phyloP scores from a whole-genome alignment of 805 yeast genomes.

The Candida yuanshanica region DNA sequence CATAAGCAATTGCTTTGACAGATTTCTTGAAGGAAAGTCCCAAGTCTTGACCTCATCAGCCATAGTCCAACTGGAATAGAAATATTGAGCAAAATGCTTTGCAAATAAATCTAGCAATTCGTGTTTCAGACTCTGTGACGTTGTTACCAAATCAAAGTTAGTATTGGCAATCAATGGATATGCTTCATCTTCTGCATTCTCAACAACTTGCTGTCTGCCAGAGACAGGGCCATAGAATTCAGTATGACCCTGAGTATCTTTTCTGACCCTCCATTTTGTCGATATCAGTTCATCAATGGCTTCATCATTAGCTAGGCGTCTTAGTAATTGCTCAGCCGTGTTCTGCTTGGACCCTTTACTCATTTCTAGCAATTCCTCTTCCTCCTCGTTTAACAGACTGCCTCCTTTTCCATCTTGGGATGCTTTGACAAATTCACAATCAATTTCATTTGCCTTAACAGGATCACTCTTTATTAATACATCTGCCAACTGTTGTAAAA shows the following conservation, averaged over 20 bases:
- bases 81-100: conserved; percentile 23
- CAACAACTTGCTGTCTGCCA: conserved; percentile 27
- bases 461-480: conserved; percentile 22
- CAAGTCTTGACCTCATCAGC: conserved; percentile 22
- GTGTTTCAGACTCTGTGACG: conserved; percentile 1
- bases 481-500: conserved; percentile 22
- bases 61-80: conserved; percentile 18
- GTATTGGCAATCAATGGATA: neutral
- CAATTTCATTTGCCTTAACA: conserved; percentile 9
- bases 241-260: conserved; percentile 22
- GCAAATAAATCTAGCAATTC: conserved; percentile 18
- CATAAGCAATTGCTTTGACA: conserved; percentile 25
- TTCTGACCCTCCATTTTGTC: conserved; percentile 29
- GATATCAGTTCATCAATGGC: conserved; percentile 29
- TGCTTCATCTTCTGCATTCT: conserved; percentile 13
- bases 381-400: neutral
- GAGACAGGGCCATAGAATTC: conserved; percentile 32
- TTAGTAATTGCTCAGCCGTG: conserved; percentile 10
- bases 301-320: conserved; percentile 20
- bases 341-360: neutral
- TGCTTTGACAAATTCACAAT: conserved; percentile 6
- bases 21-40: conserved; percentile 24
- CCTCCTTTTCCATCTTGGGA: neutral
- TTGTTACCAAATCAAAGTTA: conserved; percentile 1
- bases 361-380: neutral